Evolutionary conservation across 306 rosid genomes (phyloP).

Genomic region (Fragaria nilgerrensis): DNA sequence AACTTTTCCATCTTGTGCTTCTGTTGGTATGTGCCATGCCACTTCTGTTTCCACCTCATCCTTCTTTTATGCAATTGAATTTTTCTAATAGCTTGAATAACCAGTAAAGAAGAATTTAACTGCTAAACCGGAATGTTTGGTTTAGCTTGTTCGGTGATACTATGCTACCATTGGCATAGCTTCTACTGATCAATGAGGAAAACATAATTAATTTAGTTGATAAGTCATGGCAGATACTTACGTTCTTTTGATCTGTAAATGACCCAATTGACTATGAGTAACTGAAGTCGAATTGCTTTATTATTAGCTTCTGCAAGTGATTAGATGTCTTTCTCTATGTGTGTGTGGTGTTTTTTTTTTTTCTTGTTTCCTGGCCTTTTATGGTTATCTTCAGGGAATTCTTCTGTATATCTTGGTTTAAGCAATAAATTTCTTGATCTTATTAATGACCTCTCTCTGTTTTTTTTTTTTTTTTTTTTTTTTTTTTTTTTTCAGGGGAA

Average conservation of each 20-base stretch:
- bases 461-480: neutral
- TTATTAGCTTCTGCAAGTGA: neutral
- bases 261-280: neutral
- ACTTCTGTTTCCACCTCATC: neutral
- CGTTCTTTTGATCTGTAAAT: neutral
- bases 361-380: neutral
- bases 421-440: neutral
- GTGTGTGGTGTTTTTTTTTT: neutral
- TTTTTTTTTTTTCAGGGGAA: constrained; percentile 56
- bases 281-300: constrained; percentile 9
- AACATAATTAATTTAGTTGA: neutral
- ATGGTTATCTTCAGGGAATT: neutral
- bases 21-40: constrained; percentile 58
- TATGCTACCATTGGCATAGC: neutral
- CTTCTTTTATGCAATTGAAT: constrained; percentile 5
- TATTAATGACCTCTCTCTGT: neutral
- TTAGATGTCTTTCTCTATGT: neutral
- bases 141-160: neutral
- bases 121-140: neutral
- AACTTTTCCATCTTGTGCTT: constrained; percentile 89
- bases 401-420: neutral
- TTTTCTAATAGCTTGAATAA: constrained; percentile 3
- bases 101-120: neutral
- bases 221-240: neutral
- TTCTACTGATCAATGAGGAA: neutral